phyloP scores from a whole-genome alignment of 1,139 yeast genomes.

The Wickerhamomyces sp. region DNA sequence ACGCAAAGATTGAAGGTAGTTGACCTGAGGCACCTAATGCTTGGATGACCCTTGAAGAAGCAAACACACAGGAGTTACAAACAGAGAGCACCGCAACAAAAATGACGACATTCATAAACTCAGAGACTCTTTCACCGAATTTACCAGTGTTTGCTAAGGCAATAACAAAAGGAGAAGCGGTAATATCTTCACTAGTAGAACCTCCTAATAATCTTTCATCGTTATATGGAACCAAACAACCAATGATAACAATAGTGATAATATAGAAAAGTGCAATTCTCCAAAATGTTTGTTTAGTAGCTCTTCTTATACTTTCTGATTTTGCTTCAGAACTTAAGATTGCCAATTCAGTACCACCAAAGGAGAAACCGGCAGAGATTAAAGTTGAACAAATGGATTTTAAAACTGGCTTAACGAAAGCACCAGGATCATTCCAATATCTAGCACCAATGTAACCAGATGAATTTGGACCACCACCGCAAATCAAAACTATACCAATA shows the following conservation, averaged over 20 bases:
- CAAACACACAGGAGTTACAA: conserved; percentile 58
- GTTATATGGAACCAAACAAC: conserved; percentile 52
- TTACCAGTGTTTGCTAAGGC: conserved; percentile 40
- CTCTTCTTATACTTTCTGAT: conserved; percentile 68
- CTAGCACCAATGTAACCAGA: conserved; percentile 55
- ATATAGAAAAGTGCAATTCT: conserved; percentile 71
- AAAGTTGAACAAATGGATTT: conserved; percentile 57
- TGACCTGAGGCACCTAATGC: conserved; percentile 55
- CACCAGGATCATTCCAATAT: conserved; percentile 65
- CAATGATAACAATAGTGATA: conserved; percentile 54
- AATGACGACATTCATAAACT: conserved; percentile 52
- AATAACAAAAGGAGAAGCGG: conserved; percentile 54
- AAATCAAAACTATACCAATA: conserved; percentile 59
- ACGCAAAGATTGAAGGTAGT: conserved; percentile 57
- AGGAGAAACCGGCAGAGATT: conserved; percentile 72
- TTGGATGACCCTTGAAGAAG: conserved; percentile 57
- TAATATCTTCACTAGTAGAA: conserved; percentile 36
- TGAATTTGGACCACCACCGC: conserved; percentile 52
- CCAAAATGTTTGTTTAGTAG: conserved; percentile 61
- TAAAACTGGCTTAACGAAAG: conserved; percentile 54
- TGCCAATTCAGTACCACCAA: conserved; percentile 71
- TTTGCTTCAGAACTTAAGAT: conserved; percentile 69
- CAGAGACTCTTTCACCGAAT: conserved; percentile 43
- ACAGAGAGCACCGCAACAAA: conserved; percentile 57
- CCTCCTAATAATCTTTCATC: conserved; percentile 41